Conservation (phyloP, 2,329 filamentous ascomycete species). For the Penicillium sp. region DNA sequence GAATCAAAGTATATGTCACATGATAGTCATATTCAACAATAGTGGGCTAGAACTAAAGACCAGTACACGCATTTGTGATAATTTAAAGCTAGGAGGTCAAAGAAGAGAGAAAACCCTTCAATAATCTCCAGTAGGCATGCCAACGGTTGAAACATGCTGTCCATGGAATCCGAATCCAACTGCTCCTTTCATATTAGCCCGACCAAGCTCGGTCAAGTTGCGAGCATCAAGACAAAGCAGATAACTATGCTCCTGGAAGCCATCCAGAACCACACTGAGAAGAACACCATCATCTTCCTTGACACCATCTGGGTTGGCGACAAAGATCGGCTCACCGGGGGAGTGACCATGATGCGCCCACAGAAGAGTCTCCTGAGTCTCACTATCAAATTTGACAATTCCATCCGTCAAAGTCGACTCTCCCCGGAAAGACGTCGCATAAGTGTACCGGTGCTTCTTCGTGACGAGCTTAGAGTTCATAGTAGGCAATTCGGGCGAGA, state of each 20-base stretch:
- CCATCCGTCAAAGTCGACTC: constrained; percentile 54
- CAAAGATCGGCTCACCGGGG: constrained; percentile 57
- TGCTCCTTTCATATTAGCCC: constrained; percentile 50
- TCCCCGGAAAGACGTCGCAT: constrained; percentile 48
- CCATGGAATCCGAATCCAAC: constrained; percentile 59
- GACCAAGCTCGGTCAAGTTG: constrained; percentile 51
- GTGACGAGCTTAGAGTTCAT: constrained; percentile 50
- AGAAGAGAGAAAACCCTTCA: constrained; percentile 4
- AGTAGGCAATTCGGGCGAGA: constrained; percentile 50
- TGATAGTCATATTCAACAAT: too few relatives aligned
- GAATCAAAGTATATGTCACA: too few relatives aligned
- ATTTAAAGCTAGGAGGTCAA: too few relatives aligned
- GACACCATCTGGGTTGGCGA: constrained; percentile 32
- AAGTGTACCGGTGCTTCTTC: constrained; percentile 52
- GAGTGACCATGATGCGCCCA: constrained; percentile 54
- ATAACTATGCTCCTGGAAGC: constrained; percentile 52
- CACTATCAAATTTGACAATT: constrained; percentile 54
- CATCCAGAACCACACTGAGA: constrained; percentile 56
- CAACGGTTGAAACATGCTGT: constrained; percentile 33
- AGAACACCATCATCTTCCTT: constrained; percentile 56
- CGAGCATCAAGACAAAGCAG: constrained; percentile 54
- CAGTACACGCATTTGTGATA: too few relatives aligned
- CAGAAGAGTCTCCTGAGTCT: constrained; percentile 39
- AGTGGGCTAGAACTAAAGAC: too few relatives aligned
- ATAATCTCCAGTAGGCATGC: constrained; percentile 30